Conservation (phyloP, 306 rosid species). For the Inga oerstediana region DNA sequence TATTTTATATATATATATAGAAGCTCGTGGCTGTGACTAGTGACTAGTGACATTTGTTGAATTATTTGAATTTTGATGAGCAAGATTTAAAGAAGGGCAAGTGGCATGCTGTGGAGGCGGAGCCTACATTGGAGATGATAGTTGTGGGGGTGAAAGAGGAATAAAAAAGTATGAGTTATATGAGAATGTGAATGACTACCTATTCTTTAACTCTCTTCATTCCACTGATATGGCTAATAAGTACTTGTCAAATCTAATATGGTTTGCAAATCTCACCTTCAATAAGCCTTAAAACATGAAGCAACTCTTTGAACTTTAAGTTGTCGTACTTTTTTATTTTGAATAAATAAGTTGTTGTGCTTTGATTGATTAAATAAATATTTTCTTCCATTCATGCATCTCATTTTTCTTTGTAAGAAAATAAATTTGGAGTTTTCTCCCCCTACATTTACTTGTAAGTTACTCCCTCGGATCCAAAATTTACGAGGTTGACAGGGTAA, state of each 20-base stretch:
- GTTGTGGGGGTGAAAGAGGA: slow-evolving; percentile 18
- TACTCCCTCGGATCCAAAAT: too few species aligned
- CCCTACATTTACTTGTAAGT: background rate
- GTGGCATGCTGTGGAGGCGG: slow-evolving; percentile 10
- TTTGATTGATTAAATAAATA: background rate
- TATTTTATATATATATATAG: too few species aligned
- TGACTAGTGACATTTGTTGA: background rate
- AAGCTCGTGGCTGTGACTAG: background rate
- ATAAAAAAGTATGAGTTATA: slow-evolving; percentile 43
- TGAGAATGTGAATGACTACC: slow-evolving; percentile 33
- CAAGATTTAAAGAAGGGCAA: slow-evolving; percentile 1
- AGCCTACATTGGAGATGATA: background rate
- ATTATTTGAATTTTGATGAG: background rate
- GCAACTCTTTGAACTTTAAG: slow-evolving; percentile 30
- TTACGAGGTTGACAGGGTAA: too few species aligned
- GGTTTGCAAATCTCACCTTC: slow-evolving; percentile 37
- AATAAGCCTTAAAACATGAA: slow-evolving; percentile 41
- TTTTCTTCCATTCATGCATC: background rate
- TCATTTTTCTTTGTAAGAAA: background rate
- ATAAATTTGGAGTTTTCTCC: background rate
- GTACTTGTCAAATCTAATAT: slow-evolving; percentile 30
- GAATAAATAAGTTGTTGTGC: background rate
- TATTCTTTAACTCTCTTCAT: slow-evolving; percentile 55
- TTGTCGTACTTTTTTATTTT: background rate
- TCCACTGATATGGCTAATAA: slow-evolving; percentile 40